Base-by-base conservation (phyloP, 805 yeast genomes). In the Wickerhamiella azymoides region DNA sequence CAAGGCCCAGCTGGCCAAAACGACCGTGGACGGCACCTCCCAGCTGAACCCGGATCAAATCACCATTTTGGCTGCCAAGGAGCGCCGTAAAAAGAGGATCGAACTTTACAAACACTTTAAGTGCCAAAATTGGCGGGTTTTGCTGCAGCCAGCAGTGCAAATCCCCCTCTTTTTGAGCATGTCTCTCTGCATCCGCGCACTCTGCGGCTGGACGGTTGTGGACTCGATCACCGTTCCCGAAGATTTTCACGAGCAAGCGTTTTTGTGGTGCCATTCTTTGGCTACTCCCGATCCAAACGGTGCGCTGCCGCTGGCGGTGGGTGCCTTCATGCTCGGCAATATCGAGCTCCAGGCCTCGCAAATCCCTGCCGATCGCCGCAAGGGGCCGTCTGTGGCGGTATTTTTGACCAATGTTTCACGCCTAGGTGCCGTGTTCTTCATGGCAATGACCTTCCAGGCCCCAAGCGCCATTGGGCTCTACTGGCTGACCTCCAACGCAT, bases 401-500 rank as follows among this genome's bases (percentile, higher is more conserved):
- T 51, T 56, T n/a, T 36, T 88, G 30, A 70, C 83, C 46, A 84
- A 77, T 50, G 57, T 83, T 1, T 75, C 93, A 2, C 69, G 96
- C 55, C 68, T 84, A 51, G 77, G 89, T 18, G 76, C 83, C 44
- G 76, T 86, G 1, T 76, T 84, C 52, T 68, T 89, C 62, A 84
- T 85, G 80, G 86, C 85, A 5, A 68, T 86, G 16, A 71, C 94
- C 0, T 74, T 86, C 36, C 92, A 86, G 55, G 93, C 94, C 0
- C 94, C 97, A 0, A 67, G 79, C 25, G 84, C 93, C 0, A 64
- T 88, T 30, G 75, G 80, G 0, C 59, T 85, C n/a, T 89, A 88
- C 63, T 89, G 97, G 98, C 71, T 84, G 26, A 77, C 89, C 39
- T 85, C 96, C 0, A 88, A 85, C 58, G 54, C 71, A 3, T 88